phyloP scores from a whole-genome alignment of 805 yeast species.

The Wickerhamiella kurtzmanii region DNA sequence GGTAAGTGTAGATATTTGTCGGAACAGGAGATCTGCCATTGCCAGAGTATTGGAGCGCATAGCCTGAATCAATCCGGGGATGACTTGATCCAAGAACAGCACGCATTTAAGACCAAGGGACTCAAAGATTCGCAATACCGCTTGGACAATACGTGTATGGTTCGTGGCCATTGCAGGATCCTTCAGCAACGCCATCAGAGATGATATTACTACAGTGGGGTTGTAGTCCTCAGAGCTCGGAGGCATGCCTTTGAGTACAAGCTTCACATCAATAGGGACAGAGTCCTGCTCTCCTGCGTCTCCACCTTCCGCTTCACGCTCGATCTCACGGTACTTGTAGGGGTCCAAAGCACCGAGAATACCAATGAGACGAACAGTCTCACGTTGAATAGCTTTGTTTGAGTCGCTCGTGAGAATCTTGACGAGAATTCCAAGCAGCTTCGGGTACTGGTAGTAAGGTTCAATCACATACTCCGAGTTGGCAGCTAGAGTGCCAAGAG shows the following conservation, averaged over 20 bases:
- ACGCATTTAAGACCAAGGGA: slow-evolving; percentile 81
- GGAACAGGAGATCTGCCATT: slow-evolving; percentile 75
- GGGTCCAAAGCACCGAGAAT: slow-evolving; percentile 96
- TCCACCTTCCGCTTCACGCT: slow-evolving; percentile 41
- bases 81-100: slow-evolving; percentile 72
- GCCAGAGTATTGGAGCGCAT: slow-evolving; percentile 62
- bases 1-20: slow-evolving; percentile 69
- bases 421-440: slow-evolving; percentile 65
- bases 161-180: slow-evolving; percentile 77
- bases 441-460: slow-evolving; percentile 85
- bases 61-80: slow-evolving; percentile 75
- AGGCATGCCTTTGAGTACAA: slow-evolving; percentile 85
- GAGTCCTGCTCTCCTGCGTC: slow-evolving; percentile 55
- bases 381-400: slow-evolving; percentile 52
- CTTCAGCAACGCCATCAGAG: slow-evolving; percentile 66
- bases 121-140: slow-evolving; percentile 81
- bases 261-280: slow-evolving; percentile 78
- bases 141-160: slow-evolving; percentile 87
- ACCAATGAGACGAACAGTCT: slow-evolving; percentile 80
- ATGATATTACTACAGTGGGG: slow-evolving; percentile 86
- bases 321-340: slow-evolving; percentile 84
- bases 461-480: slow-evolving; percentile 92
- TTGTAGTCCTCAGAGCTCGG: slow-evolving; percentile 85
- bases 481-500: slow-evolving; percentile 78
- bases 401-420: slow-evolving; percentile 75